Base-by-base conservation (phyloP, 306 rosid genomes). In the Vigna hirtella region DNA sequence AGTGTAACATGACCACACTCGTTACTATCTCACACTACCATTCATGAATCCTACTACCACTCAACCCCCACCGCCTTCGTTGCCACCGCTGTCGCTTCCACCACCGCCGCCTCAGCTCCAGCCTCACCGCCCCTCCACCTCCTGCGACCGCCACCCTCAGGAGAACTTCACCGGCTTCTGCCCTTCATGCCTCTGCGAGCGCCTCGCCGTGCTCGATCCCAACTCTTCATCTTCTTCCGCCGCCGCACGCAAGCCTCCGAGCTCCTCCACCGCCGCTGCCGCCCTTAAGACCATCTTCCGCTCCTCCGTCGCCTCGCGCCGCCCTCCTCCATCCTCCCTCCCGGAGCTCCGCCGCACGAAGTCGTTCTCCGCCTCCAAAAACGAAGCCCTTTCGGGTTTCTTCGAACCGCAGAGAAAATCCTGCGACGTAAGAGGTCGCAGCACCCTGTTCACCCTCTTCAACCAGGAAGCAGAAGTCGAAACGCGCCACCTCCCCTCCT, bases 161-260 rank as follows among this genome's bases (percentile, higher is more conserved):
- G 99, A 95, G 76, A 81, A 75, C 11, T 95, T 95, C 90, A 93
- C 99, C 11, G 99, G 98, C 40, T 95, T 95, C 79, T 95, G 99
- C 88, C 99, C 99, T 61, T 88, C 88, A 91, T 95, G 99, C 89
- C 99, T 95, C 79, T 95, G 96, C 99, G 99, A 95, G 34, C 96
- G 98, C 49, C 99, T 95, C 40, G 89, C 97, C 50, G 89, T 89
- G 16, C 94, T 95, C 90, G 97, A 93, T 59, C 97, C 97, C 61
- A 74, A 71, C 72, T 38, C 86, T 58, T 61, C 45, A 34, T 55
- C 96, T 76, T 77, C 92, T 38, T 86, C 98, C 28, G 69, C 95
- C 65, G 83, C 93, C 59, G 86, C 96, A 8, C 90, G 83, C 14
- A 83, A 78, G 20, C 83, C 86, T 0, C 82, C 86, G 1, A 80